Conservation (phyloP, 2,329 filamentous ascomycete genomes). For the Epichloe coenophiala region DNA sequence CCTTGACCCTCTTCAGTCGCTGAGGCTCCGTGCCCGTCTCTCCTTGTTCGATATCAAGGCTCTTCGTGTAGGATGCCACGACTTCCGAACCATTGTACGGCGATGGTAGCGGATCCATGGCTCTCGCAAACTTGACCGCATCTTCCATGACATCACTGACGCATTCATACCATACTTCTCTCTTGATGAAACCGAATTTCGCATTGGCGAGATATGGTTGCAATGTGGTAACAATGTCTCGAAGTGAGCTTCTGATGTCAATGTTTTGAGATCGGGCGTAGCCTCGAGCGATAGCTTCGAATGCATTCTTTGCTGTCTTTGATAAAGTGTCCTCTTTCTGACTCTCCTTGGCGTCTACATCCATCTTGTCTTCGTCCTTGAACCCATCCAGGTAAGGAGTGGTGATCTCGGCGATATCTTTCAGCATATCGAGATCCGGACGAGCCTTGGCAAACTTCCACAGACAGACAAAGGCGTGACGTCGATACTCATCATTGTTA, state of each 20-base stretch:
- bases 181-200: constrained; percentile 29
- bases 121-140: constrained; percentile 14
- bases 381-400: constrained; percentile 46
- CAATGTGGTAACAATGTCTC: constrained; percentile 25
- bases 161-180: constrained; percentile 39
- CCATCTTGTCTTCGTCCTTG: constrained; percentile 51
- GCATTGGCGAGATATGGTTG: constrained; percentile 25
- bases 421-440: constrained; percentile 56
- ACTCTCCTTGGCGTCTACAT: constrained; percentile 43
- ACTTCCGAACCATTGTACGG: constrained; percentile 8
- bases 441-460: constrained; percentile 59
- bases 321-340: constrained; percentile 30
- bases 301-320: constrained; percentile 32
- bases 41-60: constrained; percentile 31
- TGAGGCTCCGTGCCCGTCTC: constrained; percentile 39
- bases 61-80: constrained; percentile 27
- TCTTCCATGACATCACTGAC: constrained; percentile 33
- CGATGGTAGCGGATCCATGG: constrained; percentile 10
- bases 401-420: constrained; percentile 52
- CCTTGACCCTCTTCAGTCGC: constrained; percentile 32
- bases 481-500: constrained; percentile 74
- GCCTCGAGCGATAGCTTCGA: constrained; percentile 36
- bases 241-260: constrained; percentile 22
- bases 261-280: constrained; percentile 30
- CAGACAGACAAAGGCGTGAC: constrained; percentile 58